phyloP scores from a whole-genome alignment of 352 stramenopile species.

The Globisporangium radiosum region DNA sequence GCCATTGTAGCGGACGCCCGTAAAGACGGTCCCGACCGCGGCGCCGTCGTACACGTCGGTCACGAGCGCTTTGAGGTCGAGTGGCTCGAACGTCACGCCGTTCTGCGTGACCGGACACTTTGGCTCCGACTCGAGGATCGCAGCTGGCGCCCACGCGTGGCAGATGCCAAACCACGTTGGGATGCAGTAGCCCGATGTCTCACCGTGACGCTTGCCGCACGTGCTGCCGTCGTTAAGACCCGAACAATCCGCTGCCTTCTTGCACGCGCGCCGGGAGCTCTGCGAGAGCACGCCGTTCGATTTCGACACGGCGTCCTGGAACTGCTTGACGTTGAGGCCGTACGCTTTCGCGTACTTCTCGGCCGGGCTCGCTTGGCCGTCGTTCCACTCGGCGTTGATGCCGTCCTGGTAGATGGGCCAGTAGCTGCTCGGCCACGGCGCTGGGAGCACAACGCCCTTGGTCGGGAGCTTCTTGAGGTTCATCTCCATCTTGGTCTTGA shows the following conservation, averaged over 20 bases:
- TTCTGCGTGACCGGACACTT: slow-evolving; percentile 20
- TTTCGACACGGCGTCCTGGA: slow-evolving; percentile 18
- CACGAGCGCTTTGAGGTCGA: slow-evolving; percentile 25
- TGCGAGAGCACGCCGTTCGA: slow-evolving; percentile 15
- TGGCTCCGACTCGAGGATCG: slow-evolving; percentile 43
- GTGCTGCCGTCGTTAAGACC: slow-evolving; percentile 16
- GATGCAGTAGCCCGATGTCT: slow-evolving; percentile 21
- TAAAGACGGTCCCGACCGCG: slow-evolving; percentile 9
- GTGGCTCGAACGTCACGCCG: slow-evolving; percentile 41
- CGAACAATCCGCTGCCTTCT: slow-evolving; percentile 6
- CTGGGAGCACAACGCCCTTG: slow-evolving; percentile 1
- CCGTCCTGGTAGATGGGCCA: slow-evolving; percentile 53
- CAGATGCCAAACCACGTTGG: slow-evolving; percentile 59
- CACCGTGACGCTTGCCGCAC: slow-evolving; percentile 5
- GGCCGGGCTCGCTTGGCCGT: slow-evolving; percentile 4
- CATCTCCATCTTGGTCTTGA: slow-evolving; percentile 20
- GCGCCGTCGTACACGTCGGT: slow-evolving; percentile 14
- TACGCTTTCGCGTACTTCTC: slow-evolving; percentile 24
- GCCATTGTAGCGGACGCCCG: slow-evolving; percentile 13
- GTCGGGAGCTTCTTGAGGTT: slow-evolving; percentile 7
- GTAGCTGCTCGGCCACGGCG: slow-evolving; percentile 43
- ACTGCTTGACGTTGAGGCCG: slow-evolving; percentile 19
- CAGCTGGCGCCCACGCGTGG: slow-evolving; percentile 48
- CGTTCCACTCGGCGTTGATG: slow-evolving; percentile 17
- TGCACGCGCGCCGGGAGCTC: slow-evolving; percentile 7